Evolutionary conservation across 495 filamentous ascomycete genomes (phyloP), one percentile per base, ranked within the genome.

Genomic region (Cryomyces minteri): DNA sequence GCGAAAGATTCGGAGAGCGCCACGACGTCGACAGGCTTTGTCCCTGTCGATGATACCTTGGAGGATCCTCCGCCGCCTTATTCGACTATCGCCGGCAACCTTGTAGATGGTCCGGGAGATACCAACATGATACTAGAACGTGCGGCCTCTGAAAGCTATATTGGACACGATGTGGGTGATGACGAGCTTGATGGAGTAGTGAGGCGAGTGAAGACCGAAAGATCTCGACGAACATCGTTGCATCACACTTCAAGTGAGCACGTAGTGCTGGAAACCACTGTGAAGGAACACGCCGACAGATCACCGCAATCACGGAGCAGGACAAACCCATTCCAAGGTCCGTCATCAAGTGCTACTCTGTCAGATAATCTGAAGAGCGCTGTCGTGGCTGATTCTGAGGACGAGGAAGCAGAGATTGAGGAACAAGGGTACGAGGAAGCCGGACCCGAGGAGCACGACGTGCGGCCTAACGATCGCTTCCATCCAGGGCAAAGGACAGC

Each of bases 61-160:
- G 43, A 47, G 3, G 52, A 52, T 11, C 54, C 54, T 14, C 54
- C 54, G n/a, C 54, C 54, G 5, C 54, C 54, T 11, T 57, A 54
- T 45, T 57, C 54, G 14, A 57, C 54, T 11, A 39, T 54, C 32
- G 38, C 44, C 6, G 45, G 41, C 10, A 0, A 18, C 28, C 8
- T 2, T 41, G 10, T 41, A 4, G 4, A 12, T 18, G 40, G 9
- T 9, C 9, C 8, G 40, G 2, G 18, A 25, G 18, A 25, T 25
- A 25, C 18, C 2, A 25, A 41, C 8, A 41, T 41, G 40, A 14
- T 2, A 3, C 9, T 9, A 14, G 12, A 38, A 1, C 9, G 2
- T 38, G 34, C 34, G 34, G 34, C 9, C 9, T 9, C 34, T 38
- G 34, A 9, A 38, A 14, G 9, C 34, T 9, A 38, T 9, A 14